These are phyloP conservation scores for Cercospora zeae-maydis DNA, from an alignment of 2,329 filamentous ascomycete species.

Conservation along the genomic window DNA sequence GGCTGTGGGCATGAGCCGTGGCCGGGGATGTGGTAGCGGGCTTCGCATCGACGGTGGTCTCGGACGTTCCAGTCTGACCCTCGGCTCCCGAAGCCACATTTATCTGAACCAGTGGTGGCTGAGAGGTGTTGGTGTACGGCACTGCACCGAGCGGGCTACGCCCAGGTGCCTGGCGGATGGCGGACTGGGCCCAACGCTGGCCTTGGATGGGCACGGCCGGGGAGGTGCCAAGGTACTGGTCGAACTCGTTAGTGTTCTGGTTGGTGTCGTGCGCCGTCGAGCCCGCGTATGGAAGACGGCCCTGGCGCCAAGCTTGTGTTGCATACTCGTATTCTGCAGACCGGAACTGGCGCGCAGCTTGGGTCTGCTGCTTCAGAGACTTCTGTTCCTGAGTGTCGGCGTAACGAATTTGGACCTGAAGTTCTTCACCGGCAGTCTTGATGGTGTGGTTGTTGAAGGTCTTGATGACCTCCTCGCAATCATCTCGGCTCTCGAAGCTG, in stretches of 20 bases:
- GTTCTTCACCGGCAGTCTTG: conserved; percentile 65
- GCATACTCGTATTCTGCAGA: conserved; percentile 75
- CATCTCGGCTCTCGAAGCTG: conserved; percentile 83
- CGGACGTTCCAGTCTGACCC: conserved; percentile 15
- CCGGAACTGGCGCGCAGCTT: conserved; percentile 90
- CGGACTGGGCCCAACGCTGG: conserved; percentile 38
- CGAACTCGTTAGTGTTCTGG: conserved; percentile 36
- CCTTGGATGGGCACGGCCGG: conserved; percentile 34
- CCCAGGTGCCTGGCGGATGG: conserved; percentile 23
- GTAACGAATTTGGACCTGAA: conserved; percentile 87
- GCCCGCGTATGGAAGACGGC: conserved; percentile 30
- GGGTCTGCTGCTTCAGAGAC: conserved; percentile 91
- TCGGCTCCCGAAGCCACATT: conserved; percentile 24
- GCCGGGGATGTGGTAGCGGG: conserved; percentile 23
- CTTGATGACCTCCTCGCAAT: conserved; percentile 84
- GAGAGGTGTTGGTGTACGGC: conserved; percentile 28
- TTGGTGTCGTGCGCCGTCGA: conserved; percentile 26
- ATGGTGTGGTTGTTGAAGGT: conserved; percentile 71
- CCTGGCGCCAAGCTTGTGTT: conserved; percentile 35
- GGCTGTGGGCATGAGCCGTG: conserved; percentile 24
- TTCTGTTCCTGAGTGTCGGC: conserved; percentile 97
- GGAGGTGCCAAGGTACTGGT: conserved; percentile 36
- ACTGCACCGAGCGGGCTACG: conserved; percentile 28
- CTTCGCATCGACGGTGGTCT: conserved; percentile 26
- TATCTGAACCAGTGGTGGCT: conserved; percentile 27